Percentiles rank a stretch among this genome's conserved stretches.
These are phyloP conservation scores for Pythium rishiriense DNA, from an alignment of 352 stramenopile species.

Conservation along the genomic window DNA sequence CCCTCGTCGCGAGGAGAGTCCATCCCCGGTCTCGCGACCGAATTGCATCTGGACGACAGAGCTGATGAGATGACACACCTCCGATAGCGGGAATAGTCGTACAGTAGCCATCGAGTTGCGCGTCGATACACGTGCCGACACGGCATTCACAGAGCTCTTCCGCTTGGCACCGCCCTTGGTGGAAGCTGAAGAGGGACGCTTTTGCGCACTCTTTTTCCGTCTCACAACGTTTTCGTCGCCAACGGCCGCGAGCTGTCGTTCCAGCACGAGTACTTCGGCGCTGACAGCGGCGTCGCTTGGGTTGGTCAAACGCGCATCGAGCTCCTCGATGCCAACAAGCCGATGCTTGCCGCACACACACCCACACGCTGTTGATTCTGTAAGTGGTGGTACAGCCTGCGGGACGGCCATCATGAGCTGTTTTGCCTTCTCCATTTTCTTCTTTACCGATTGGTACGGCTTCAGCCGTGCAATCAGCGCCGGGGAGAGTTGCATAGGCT, in stretches of 20 bases:
- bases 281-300: background rate
- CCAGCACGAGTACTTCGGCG: background rate
- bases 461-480: slow-evolving; percentile 35
- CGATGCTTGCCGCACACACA: slow-evolving; percentile 54
- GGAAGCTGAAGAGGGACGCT: slow-evolving; percentile 15
- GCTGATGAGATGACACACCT: slow-evolving; percentile 64
- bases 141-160: background rate
- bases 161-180: slow-evolving; percentile 5
- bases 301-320: slow-evolving; percentile 6
- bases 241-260: background rate
- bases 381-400: background rate
- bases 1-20: background rate
- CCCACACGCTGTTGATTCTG: slow-evolving; percentile 28
- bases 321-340: slow-evolving; percentile 20
- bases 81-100: slow-evolving; percentile 51
- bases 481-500: slow-evolving; percentile 19
- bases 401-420: slow-evolving; percentile 39
- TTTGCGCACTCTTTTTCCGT: slow-evolving; percentile 27
- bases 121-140: slow-evolving; percentile 16
- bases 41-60: slow-evolving; percentile 67
- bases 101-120: slow-evolving; percentile 34
- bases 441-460: slow-evolving; percentile 41
- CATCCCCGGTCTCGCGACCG: slow-evolving; percentile 42
- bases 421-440: slow-evolving; percentile 46
- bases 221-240: background rate